Evolutionary conservation across 768 basidiomycete genomes (phyloP).

Genomic region (Mycena kentingensis): DNA sequence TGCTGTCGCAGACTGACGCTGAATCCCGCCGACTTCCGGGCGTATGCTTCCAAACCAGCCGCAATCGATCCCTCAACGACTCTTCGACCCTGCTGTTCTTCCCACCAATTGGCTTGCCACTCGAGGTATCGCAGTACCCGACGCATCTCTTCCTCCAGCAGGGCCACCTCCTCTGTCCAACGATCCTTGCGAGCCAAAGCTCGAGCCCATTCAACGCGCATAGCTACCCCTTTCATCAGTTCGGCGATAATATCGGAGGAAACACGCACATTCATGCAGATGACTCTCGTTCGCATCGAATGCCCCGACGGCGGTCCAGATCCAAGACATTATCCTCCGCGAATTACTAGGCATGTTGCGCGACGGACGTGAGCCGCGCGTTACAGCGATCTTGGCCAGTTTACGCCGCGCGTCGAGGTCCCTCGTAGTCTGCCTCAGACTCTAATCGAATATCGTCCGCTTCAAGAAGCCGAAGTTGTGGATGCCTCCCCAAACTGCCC

Average conservation of each 20-base stretch:
- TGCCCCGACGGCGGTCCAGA: background rate
- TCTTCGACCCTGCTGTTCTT: too few relatives aligned
- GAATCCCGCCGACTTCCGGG: too few relatives aligned
- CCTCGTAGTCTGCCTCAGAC: background rate
- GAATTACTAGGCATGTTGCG: background rate
- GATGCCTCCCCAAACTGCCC: too few relatives aligned
- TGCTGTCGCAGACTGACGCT: too few relatives aligned
- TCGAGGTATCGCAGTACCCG: conserved; percentile 10
- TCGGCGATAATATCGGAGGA: too few relatives aligned
- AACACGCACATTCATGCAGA: conserved; percentile 12
- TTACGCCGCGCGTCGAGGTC: background rate
- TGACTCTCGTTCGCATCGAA: background rate
- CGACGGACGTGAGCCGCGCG: background rate
- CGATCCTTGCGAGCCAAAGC: conserved; percentile 1
- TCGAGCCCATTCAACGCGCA: conserved; percentile 16
- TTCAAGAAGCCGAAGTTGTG: background rate
- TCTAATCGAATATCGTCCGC: background rate
- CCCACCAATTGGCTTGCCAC: conserved; percentile 11
- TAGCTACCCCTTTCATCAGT: background rate
- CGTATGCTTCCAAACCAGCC: too few relatives aligned
- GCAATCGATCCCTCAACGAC: too few relatives aligned
- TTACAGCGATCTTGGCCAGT: background rate
- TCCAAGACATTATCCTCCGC: conserved; percentile 5
- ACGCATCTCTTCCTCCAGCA: conserved; percentile 23
- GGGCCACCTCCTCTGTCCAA: conserved; percentile 14